Evolutionary conservation across 108 stramenopile species (phyloP).

Genomic region (Skeletonema potamos): DNA sequence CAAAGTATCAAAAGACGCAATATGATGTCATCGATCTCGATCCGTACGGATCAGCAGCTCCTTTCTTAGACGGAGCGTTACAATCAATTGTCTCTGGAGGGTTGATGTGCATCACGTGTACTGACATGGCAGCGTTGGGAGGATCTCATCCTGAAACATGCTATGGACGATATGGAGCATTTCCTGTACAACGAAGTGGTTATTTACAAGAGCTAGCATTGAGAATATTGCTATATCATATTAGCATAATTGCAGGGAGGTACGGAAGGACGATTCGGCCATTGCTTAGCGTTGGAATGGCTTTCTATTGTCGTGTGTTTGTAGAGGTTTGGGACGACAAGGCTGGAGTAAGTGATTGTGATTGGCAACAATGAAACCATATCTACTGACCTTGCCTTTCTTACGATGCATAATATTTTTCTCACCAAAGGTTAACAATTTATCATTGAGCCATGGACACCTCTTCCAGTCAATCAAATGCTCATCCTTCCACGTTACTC

Average conservation of each 20-base stretch:
- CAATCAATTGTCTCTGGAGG: conserved; percentile 91
- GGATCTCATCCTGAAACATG: conserved; percentile 94
- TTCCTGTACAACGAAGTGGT: conserved; percentile 78
- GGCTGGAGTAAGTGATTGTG: conserved; percentile 64
- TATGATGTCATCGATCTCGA: conserved; percentile 98
- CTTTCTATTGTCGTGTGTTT: conserved; percentile 98
- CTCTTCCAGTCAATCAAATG: conserved; percentile 94
- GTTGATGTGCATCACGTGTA: conserved; percentile 94
- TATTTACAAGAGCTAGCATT: conserved; percentile 97
- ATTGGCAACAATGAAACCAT: not conserved
- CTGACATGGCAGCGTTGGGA: conserved; percentile 96
- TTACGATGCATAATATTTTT: not conserved
- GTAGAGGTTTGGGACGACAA: conserved; percentile 93
- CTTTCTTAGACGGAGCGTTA: conserved; percentile 96
- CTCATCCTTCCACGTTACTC: conserved; percentile 88
- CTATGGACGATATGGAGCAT: conserved; percentile 89
- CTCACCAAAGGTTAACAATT: conserved; percentile 51
- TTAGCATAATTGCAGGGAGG: conserved; percentile 84
- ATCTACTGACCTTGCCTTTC: not conserved
- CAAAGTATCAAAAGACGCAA: conserved; percentile 50
- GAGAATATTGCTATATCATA: conserved; percentile 86
- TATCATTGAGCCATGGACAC: conserved; percentile 81
- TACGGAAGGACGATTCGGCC: conserved; percentile 92
- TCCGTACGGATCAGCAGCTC: conserved; percentile 97
- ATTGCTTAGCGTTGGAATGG: conserved; percentile 92